Conservation (phyloP, 257 asterid species). For the Rehmannia glutinosa region DNA sequence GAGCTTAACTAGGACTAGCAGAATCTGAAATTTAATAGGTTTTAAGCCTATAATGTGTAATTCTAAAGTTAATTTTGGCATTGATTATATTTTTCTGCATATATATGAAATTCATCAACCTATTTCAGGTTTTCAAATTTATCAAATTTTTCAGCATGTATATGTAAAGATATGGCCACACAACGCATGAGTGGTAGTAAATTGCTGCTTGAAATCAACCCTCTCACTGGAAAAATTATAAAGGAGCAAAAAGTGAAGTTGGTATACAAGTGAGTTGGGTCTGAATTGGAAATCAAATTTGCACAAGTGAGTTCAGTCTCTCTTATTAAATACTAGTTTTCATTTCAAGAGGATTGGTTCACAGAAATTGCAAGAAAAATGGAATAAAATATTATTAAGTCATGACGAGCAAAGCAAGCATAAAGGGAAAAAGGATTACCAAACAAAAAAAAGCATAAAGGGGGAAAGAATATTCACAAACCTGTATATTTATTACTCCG, state of each 20-base stretch:
- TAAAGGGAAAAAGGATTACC: slow-evolving; percentile 1
- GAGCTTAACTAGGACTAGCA: neutral
- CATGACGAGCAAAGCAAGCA: neutral
- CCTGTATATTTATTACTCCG: neutral
- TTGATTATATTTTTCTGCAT: neutral
- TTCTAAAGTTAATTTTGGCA: neutral
- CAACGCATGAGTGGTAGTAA: too few species aligned
- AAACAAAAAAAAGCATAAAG: slow-evolving; percentile 21
- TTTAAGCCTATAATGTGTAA: neutral
- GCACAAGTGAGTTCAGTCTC: too few species aligned
- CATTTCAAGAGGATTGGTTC: slow-evolving; percentile 5
- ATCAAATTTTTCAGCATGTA: too few species aligned
- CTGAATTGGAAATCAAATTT: too few species aligned
- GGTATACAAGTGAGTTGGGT: too few species aligned
- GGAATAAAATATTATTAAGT: neutral
- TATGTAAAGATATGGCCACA: too few species aligned
- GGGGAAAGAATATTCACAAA: slow-evolving; percentile 15
- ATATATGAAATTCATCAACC: too few species aligned
- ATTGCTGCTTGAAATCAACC: too few species aligned
- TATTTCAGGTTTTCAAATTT: too few species aligned
- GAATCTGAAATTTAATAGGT: neutral
- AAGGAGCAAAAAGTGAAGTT: too few species aligned
- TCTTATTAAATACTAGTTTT: too few species aligned
- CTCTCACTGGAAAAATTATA: too few species aligned
- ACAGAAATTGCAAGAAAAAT: neutral